phyloP scores from a whole-genome alignment of 352 stramenopile genomes.

The Saprolegnia diclina region DNA sequence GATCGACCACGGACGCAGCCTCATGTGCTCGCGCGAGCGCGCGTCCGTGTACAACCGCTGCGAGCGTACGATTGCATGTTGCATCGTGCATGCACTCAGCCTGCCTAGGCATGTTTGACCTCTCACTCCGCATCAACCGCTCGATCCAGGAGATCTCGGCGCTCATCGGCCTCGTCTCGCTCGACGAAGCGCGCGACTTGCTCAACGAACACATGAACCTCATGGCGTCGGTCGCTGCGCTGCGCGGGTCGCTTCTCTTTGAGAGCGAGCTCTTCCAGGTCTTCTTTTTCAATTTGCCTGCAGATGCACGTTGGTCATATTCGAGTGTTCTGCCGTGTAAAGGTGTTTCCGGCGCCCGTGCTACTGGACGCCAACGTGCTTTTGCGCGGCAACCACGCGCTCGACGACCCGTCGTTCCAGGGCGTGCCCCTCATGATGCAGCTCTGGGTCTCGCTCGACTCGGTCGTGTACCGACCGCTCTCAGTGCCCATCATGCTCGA shows the following conservation, averaged over 20 bases:
- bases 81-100: neutral
- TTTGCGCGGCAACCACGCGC: slow-evolving; percentile 52
- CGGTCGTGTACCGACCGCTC: slow-evolving; percentile 69
- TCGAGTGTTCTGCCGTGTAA: neutral
- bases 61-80: slow-evolving; percentile 33
- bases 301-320: neutral
- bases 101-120: slow-evolving; percentile 62
- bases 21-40: slow-evolving; percentile 75
- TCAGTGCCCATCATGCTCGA: slow-evolving; percentile 60
- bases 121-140: slow-evolving; percentile 80
- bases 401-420: slow-evolving; percentile 48
- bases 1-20: slow-evolving; percentile 41
- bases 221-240: slow-evolving; percentile 69
- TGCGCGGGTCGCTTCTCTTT: slow-evolving; percentile 73
- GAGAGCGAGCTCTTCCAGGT: slow-evolving; percentile 75
- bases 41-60: slow-evolving; percentile 77
- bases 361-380: slow-evolving; percentile 74
- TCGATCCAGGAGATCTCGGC: slow-evolving; percentile 85
- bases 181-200: slow-evolving; percentile 64
- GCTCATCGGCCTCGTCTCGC: slow-evolving; percentile 71
- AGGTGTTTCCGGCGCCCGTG: slow-evolving; percentile 72
- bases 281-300: neutral
- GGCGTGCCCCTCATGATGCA: slow-evolving; percentile 82
- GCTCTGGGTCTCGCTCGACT: slow-evolving; percentile 75
- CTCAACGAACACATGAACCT: slow-evolving; percentile 83